Base-by-base conservation (phyloP, 768 basidiomycete species). In the Lentinula raphanica region DNA sequence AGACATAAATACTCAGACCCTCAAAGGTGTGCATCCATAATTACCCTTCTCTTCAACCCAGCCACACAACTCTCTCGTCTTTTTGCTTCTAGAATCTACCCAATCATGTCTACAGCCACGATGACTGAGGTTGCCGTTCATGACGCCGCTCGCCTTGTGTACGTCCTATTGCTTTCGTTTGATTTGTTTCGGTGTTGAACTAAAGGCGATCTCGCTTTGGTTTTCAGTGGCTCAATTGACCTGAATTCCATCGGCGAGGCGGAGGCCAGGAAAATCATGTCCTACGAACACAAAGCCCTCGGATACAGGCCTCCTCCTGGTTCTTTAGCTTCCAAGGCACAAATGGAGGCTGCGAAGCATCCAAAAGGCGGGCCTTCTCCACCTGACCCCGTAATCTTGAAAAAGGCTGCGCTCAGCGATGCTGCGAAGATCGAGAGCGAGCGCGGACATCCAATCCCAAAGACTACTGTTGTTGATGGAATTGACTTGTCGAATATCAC, bases 271-370 rank as follows among this genome's bases (percentile, higher is more conserved):
- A 70, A 65, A 53, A 55, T 73, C 54, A 70, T 71, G 71, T 72
- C 71, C 2, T 66, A 67, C 23, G 72, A 74, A 58, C 72, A 73
- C 65, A 69, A 69, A 42, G 69, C 69, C 0, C 63, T 74, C 17
- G 73, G 72, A 4, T 72, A 71, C 59, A 69, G 68, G 3, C 72
- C 73, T 1, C 72, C 72, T 12, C 60, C 68, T 12, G 72, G 69
- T 32, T 72, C 71, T 23, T 67, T 73, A 29, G 73, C 72, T 4
- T 68, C 72, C 4, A 59, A 69, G 21, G 72, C 72, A 2, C 72
- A 74, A 56, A 56, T 67, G 8, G 69, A 66, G 12, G 71, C 73
- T 6, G 66, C 72, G 1, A 70, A 68, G 53, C 71, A 72, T 56
- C 71, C 66, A 7, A 51, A 63, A 23, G 62, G 58, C 27, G 49